Percentiles rank a stretch among this genome's conserved stretches.
Conservation (phyloP, 805 yeast genomes). For the Teunomyces lycoperdinae region DNA sequence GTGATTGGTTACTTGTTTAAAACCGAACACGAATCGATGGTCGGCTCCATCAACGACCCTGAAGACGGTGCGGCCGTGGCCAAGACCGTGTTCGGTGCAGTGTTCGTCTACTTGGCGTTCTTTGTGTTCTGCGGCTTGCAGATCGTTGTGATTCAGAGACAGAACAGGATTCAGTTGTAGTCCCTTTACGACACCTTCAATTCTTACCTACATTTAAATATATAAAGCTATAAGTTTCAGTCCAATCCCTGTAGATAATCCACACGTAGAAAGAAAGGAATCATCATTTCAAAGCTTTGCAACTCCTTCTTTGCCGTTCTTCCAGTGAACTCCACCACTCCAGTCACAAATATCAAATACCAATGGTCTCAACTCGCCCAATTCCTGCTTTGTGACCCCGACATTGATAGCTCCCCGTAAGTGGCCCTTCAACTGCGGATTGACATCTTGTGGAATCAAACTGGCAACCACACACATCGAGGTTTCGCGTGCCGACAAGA, state of each 20-base stretch:
- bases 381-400: conserved; percentile 66
- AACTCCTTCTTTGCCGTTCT: conserved; percentile 52
- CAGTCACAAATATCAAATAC: conserved; percentile 65
- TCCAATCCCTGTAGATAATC: not conserved
- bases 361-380: conserved; percentile 57
- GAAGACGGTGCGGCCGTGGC: conserved; percentile 94
- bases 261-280: not conserved
- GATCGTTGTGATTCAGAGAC: conserved; percentile 59
- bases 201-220: not conserved
- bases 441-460: conserved; percentile 88
- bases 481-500: conserved; percentile 66
- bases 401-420: conserved; percentile 79
- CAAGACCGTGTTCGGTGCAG: conserved; percentile 85
- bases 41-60: conserved; percentile 90
- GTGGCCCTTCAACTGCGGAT: conserved; percentile 90
- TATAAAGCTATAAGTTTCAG: not conserved
- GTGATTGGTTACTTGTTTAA: conserved; percentile 82
- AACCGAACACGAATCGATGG: conserved; percentile 81
- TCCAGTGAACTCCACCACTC: conserved; percentile 58
- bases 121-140: conserved; percentile 91
- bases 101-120: conserved; percentile 73
- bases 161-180: conserved; percentile 55
- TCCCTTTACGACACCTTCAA: conserved; percentile 4
- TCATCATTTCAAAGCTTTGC: conserved; percentile 41
- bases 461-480: conserved; percentile 75